Percentiles rank a stretch among this genome's conserved stretches.
Evolutionary conservation across 805 yeast genomes (phyloP).

Genomic region (Kodamaea kakaduensis): DNA sequence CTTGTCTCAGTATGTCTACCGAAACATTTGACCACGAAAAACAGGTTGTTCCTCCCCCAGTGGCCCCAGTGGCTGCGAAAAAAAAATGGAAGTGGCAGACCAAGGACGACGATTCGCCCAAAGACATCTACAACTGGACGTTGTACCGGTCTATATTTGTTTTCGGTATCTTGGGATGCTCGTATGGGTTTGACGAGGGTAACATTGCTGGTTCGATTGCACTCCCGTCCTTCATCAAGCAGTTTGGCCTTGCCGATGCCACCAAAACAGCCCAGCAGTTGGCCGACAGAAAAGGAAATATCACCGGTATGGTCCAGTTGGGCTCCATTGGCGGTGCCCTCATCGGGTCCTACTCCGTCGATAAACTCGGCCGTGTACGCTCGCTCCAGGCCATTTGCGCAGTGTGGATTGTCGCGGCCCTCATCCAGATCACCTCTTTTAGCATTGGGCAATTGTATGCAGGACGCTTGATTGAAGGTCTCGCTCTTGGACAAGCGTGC

Average conservation of each 20-base stretch:
- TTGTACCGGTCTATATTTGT: conserved; percentile 37
- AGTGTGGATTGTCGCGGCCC: conserved; percentile 25
- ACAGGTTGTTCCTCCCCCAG: conserved; percentile 1
- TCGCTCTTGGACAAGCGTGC: conserved; percentile 23
- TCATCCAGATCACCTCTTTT: conserved; percentile 19
- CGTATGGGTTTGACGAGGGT: conserved; percentile 24
- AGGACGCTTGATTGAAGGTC: conserved; percentile 22
- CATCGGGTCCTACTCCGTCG: conserved; percentile 21
- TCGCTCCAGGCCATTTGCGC: conserved; percentile 18
- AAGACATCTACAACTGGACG: conserved; percentile 21
- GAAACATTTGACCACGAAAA: conserved; percentile 6
- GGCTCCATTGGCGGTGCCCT: conserved; percentile 24
- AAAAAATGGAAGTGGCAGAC: conserved; percentile 16
- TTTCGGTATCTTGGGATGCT: conserved; percentile 41
- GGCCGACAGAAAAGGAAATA: conserved; percentile 21
- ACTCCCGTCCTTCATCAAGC: conserved; percentile 16
- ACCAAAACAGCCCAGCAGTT: conserved; percentile 19
- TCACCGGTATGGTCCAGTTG: conserved; percentile 23
- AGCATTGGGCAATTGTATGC: conserved; percentile 22
- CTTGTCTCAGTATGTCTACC: not conserved
- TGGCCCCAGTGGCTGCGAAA: conserved; percentile 4
- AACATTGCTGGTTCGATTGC: conserved; percentile 20
- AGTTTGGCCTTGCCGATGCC: conserved; percentile 18
- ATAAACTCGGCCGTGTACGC: conserved; percentile 42
- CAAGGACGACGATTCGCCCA: conserved; percentile 17